Conservation (phyloP, 2,329 filamentous ascomycete species). For the Tolypocladium sp. region DNA sequence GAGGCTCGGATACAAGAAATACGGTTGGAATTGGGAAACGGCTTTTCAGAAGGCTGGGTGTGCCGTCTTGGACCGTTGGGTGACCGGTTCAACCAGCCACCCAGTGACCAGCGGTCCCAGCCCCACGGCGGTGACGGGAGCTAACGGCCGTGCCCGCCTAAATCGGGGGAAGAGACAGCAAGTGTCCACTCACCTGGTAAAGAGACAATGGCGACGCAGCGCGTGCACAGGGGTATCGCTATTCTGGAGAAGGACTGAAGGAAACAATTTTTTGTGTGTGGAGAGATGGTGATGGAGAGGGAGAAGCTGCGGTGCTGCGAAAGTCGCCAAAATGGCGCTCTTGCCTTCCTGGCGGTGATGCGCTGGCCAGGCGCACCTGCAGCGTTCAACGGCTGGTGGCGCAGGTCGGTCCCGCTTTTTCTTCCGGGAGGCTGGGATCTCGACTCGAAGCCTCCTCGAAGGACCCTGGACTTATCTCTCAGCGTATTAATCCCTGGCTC, state of each 20-base stretch:
- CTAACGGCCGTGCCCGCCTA: background rate
- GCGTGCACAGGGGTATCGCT: no score
- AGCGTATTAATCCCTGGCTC: background rate
- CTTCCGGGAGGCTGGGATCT: conserved; percentile 4
- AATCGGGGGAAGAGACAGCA: background rate
- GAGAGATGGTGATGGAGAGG: background rate
- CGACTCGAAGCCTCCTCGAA: background rate
- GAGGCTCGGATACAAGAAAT: conserved; percentile 15
- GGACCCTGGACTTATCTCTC: background rate
- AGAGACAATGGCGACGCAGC: background rate
- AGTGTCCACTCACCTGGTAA: background rate
- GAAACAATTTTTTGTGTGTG: no score
- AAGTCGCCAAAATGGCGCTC: background rate
- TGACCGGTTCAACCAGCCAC: conserved; percentile 6
- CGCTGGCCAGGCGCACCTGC: conserved; percentile 3
- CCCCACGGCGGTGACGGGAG: background rate
- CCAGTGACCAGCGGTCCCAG: background rate
- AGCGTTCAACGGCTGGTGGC: conserved; percentile 2
- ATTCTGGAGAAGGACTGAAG: background rate
- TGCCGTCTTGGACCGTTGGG: background rate
- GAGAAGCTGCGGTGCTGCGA: background rate
- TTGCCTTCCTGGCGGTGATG: background rate
- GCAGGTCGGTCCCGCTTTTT: conserved; percentile 3
- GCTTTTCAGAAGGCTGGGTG: conserved; percentile 4
- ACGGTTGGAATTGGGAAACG: conserved; percentile 20